Percentiles rank a stretch among this genome's conserved stretches.
Conservation (phyloP, 257 asterid genomes). For the Salvia hispanica region DNA sequence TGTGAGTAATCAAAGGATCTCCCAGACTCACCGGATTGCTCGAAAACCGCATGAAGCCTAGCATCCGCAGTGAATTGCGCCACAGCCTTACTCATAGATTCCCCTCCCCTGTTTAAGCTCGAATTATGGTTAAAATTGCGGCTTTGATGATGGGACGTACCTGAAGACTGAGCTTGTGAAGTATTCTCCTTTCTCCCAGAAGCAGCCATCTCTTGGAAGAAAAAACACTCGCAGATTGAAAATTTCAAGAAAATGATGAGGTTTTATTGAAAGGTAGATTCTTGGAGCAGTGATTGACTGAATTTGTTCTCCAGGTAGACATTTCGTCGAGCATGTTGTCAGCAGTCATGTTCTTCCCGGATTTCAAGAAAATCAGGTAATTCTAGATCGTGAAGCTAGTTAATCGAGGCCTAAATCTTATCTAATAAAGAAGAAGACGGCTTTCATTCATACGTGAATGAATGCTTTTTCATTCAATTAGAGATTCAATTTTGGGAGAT, state of each 20-base stretch:
- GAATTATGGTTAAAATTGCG: conserved; percentile 22
- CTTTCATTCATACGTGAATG: conserved; percentile 1
- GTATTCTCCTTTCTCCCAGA: conserved; percentile 34
- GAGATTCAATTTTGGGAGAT: background rate
- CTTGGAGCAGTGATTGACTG: background rate
- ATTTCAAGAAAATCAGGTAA: background rate
- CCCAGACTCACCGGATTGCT: conserved; percentile 54
- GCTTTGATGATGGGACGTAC: conserved; percentile 23
- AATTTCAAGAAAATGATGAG: conserved; percentile 10
- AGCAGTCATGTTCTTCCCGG: conserved; percentile 8
- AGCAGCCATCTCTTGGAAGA: conserved; percentile 23
- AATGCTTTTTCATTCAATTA: conserved; percentile 7
- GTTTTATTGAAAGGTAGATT: background rate
- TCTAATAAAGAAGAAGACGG: background rate
- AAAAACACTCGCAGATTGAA: background rate
- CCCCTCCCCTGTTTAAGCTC: conserved; percentile 29
- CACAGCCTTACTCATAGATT: conserved; percentile 50
- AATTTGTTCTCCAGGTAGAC: background rate
- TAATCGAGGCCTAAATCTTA: conserved; percentile 12
- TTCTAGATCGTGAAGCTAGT: background rate
- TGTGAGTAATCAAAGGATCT: conserved; percentile 47
- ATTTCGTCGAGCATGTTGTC: conserved; percentile 25
- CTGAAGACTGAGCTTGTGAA: conserved; percentile 15
- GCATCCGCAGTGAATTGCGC: conserved; percentile 62
- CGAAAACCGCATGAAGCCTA: conserved; percentile 53